Evolutionary conservation across 306 rosid genomes (phyloP), one percentile per base, ranked within the genome.

Genomic region (Carpinus fangiana): DNA sequence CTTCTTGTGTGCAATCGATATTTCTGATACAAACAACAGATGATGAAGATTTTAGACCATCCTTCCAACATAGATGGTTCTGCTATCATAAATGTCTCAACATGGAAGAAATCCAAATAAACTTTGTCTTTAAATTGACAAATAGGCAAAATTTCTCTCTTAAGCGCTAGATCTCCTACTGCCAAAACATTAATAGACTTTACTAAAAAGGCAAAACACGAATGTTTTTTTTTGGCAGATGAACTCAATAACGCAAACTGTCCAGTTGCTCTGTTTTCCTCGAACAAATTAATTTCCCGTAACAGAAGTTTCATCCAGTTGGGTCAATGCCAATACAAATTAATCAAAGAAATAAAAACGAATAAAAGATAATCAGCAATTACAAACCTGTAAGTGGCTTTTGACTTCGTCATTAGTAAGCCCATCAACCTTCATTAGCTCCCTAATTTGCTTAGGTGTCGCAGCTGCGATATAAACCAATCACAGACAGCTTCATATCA

Each of bases 381-480:
- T 2, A 80, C 87, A 64, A 77, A 93, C 98, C 98, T 93, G 98
- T 16, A 93, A 85, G 81, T 93, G 98, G 84, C 98, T 93, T 82
- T 93, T 93, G 80, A 93, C 98, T 84, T 93, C 98, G 59, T 91
- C 98, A 73, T 93, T 93, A n/a, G 98, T 93, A 74, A 93, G 96
- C 46, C 97, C 96, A 88, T 93, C 97, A 56, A 91, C 97, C 84
- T 90, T 93, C 98, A 93, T 93, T 17, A 85, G 81, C 51, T 93
- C 98, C 76, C 97, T 89, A 76, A 93, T 93, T 84, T 93, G 98
- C 80, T 93, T 93, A 2, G 98, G 98, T 1, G 98, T 93, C 31
- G 98, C 98, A 77, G 83, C 98, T 93, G 79, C 62, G 82, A 75
- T 56, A 80, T 1, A 47, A 84, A 77, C 13, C 55, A 72, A 80